Evolutionary conservation across 106 monocot genomes (phyloP).

Genomic region (Dendrobium huoshanense): DNA sequence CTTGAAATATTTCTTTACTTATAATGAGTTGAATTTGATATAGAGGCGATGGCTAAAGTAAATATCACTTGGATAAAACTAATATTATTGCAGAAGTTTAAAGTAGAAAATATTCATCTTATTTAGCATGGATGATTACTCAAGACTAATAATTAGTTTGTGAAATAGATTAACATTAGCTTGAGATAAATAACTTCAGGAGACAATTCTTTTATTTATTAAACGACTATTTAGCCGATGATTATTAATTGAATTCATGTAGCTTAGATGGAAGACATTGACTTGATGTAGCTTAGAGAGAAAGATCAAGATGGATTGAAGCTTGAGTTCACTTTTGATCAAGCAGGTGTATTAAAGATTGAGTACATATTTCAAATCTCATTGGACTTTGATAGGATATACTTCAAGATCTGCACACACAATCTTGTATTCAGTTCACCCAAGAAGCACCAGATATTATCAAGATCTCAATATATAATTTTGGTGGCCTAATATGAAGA

Average conservation of each 20-base stretch:
- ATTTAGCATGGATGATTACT: not conserved
- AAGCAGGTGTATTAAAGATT: not conserved
- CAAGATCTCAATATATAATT: not conserved
- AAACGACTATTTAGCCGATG: not conserved
- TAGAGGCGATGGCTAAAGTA: not conserved
- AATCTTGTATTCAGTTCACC: not conserved
- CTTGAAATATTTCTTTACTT: not conserved
- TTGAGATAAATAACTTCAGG: not conserved
- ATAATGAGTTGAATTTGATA: not conserved
- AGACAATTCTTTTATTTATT: not conserved
- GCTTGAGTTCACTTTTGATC: not conserved
- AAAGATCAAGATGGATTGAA: not conserved
- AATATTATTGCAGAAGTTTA: not conserved
- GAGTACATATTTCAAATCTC: not conserved
- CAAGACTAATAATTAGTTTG: not conserved
- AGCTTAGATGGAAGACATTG: not conserved
- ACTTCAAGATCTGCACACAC: not conserved
- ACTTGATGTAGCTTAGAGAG: not conserved
- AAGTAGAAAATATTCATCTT: not conserved
- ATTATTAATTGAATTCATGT: not conserved
- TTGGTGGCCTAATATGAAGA: not conserved
- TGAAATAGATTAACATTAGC: not conserved
- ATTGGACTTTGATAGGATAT: not conserved
- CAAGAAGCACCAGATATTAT: not conserved
- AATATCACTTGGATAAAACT: not conserved